phyloP scores from a whole-genome alignment of 176 grass and related monocot genomes.

The Carex kokanica region DNA sequence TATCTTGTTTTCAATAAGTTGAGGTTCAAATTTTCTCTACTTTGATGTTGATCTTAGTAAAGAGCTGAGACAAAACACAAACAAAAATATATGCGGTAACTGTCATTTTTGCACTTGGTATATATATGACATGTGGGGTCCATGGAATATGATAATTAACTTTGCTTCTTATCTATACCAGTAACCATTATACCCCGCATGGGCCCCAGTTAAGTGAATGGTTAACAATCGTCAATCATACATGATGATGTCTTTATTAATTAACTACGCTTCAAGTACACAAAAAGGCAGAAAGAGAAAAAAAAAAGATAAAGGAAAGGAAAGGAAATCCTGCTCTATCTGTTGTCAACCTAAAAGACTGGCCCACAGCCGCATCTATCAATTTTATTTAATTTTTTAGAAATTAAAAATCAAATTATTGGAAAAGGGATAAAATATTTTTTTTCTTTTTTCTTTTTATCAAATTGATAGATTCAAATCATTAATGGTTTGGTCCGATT shows the following conservation, averaged over 20 bases:
- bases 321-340: neutral
- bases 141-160: neutral
- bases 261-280: neutral
- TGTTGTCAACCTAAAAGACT: neutral
- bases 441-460: no score
- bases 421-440: no score
- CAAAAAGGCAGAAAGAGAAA: neutral
- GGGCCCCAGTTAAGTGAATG: neutral
- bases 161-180: neutral
- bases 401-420: no score
- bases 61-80: slow-evolving; percentile 10
- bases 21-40: neutral
- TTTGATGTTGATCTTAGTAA: neutral
- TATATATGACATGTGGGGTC: neutral
- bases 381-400: no score
- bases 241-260: neutral
- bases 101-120: slow-evolving; percentile 21
- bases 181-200: neutral
- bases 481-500: no score
- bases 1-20: neutral
- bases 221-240: neutral
- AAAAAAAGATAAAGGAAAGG: neutral
- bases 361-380: neutral
- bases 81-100: slow-evolving; percentile 6
- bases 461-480: no score